A percentile compares a stretch with the other conserved stretches of the same genome.
phyloP scores from a whole-genome alignment of 2,329 filamentous ascomycete genomes.

The Fusarium clavum region DNA sequence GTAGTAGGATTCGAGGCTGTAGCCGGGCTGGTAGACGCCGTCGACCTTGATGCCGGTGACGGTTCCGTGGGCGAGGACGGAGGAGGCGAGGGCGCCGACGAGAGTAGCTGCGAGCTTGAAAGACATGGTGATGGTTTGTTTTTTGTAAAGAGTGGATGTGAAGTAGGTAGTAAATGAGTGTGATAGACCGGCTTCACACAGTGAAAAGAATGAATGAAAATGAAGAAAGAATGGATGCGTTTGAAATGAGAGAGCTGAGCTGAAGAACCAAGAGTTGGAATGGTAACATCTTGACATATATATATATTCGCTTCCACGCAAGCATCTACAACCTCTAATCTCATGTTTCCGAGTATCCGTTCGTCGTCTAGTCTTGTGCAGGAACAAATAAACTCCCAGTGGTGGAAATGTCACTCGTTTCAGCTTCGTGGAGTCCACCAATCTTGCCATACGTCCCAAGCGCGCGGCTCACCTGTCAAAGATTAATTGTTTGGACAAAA shows the following conservation, averaged over 20 bases:
- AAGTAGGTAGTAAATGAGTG: constrained; percentile 12
- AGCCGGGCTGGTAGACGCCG: constrained; percentile 31
- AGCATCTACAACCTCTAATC: too few relatives aligned
- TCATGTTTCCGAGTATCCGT: too few relatives aligned
- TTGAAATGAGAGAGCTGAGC: constrained; percentile 33
- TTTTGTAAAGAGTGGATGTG: not conserved
- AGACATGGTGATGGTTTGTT: constrained; percentile 36
- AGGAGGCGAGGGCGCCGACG: constrained; percentile 40
- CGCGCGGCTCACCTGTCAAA: not conserved
- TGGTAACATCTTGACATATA: not conserved
- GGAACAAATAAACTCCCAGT: not conserved
- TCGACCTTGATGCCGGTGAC: constrained; percentile 44
- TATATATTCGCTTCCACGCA: constrained; percentile 19
- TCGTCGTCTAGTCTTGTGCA: not conserved
- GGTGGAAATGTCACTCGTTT: constrained; percentile 40
- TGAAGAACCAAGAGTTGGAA: constrained; percentile 16
- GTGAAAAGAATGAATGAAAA: constrained; percentile 45
- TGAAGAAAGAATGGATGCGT: constrained; percentile 21
- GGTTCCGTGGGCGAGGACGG: constrained; percentile 41
- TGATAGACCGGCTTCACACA: constrained; percentile 48
- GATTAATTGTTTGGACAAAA: not conserved
- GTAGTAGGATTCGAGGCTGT: constrained; percentile 42
- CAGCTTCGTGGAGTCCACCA: constrained; percentile 31
- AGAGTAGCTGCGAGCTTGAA: constrained; percentile 36
- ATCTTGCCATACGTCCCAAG: not conserved